phyloP scores from a whole-genome alignment of 2,329 filamentous ascomycete species.

The Phaeomoniella chlamydospora region DNA sequence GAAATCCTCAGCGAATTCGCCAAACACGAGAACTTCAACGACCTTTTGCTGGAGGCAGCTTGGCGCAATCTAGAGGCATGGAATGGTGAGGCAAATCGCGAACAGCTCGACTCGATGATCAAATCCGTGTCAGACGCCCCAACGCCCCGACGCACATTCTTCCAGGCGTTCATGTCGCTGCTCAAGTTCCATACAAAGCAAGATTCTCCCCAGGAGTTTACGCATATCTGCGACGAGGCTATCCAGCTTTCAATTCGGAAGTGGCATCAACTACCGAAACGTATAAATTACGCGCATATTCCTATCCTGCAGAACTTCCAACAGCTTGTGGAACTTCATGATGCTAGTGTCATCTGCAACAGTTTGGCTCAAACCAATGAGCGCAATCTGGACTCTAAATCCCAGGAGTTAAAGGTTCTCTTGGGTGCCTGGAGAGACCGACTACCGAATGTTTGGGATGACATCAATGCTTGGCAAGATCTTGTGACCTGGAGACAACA shows the following conservation, averaged over 20 bases:
- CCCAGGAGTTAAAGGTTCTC: slow-evolving; percentile 84
- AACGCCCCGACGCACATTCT: slow-evolving; percentile 85
- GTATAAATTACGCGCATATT: slow-evolving; percentile 88
- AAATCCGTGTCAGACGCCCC: slow-evolving; percentile 97
- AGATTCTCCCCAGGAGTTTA: slow-evolving; percentile 68
- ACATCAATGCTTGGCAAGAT: slow-evolving; percentile 98
- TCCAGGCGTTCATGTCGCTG: slow-evolving; percentile 95
- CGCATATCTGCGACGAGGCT: slow-evolving; percentile 83
- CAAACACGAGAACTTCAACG: slow-evolving; percentile 97
- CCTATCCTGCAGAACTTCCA: slow-evolving; percentile 96
- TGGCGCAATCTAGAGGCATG: slow-evolving; percentile 96
- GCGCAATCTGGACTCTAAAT: slow-evolving; percentile 81
- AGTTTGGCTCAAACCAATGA: slow-evolving; percentile 77
- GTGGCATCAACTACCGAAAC: slow-evolving; percentile 94
- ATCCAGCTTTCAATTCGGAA: slow-evolving; percentile 95
- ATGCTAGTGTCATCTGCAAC: slow-evolving; percentile 90
- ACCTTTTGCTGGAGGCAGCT: slow-evolving; percentile 83
- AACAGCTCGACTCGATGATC: slow-evolving; percentile 82
- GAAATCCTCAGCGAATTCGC: slow-evolving; percentile 95
- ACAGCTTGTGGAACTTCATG: slow-evolving; percentile 89
- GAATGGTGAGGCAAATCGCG: slow-evolving; percentile 71
- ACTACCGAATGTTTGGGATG: slow-evolving; percentile 95
- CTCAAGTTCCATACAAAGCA: slow-evolving; percentile 87
- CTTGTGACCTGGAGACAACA: slow-evolving; percentile 99
- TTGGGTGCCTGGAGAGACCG: slow-evolving; percentile 92